Evolutionary conservation across 208 protist species (phyloP), one percentile per base, ranked within the genome.

Genomic region (Leishmania gerbilli): DNA sequence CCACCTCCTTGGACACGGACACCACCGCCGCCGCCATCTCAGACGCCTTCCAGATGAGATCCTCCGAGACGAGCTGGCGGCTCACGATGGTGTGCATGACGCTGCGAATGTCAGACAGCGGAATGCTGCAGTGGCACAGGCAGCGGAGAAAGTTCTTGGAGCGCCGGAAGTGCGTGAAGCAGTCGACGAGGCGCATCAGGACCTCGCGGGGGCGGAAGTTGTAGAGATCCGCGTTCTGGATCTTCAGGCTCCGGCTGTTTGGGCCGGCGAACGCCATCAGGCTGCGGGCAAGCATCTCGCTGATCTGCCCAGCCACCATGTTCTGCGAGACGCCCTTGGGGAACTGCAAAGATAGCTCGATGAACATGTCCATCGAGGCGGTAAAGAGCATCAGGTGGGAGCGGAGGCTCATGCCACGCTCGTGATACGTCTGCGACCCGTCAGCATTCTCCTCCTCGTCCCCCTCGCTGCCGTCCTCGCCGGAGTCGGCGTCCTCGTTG

Each of bases 291-390:
- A 98, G 88, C 93, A 97, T 96, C 79, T 96, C 91, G 64, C 90
- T 89, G 82, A 97, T 94, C 87, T 98, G 95, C 78, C 92, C 88
- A 31, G 91, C 92, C 56, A 98, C 95, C 87, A 96, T 91, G 82
- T 98, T 96, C 81, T 96, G 95, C 65, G 91, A 92, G 1, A 98
- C 92, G 19, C 95, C 95, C 31, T 89, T 88, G 27, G 87, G 89
- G 71, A 96, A 98, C 81, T 92, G 89, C 13, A 87, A 79, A 34
- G 92, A 82, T 19, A 98, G 89, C 85, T 95, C 85, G 82, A 95
- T 95, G 80, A 98, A 98, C 85, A 98, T 90, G 74, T 94, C 91
- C 82, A 96, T 93, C 75, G 88, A 91, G 6, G 89, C 87, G 75
- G 91, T 89, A 84, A 97, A 98, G 42, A 97, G 89, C 77, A 90